phyloP scores from a whole-genome alignment of 805 yeast species.

The Lipomyces yamadae region DNA sequence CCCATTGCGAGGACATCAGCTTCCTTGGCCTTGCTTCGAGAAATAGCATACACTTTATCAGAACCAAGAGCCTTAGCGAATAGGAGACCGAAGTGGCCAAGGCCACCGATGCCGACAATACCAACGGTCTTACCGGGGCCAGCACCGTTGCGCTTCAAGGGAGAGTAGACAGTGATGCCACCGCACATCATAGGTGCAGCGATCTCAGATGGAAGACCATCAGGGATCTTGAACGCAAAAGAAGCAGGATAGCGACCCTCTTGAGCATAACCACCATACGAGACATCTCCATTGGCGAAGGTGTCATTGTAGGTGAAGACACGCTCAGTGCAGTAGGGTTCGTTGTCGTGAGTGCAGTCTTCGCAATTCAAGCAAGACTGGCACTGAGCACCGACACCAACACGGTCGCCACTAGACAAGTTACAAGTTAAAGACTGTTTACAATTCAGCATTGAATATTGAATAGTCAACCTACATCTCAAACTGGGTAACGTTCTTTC shows the following conservation, averaged over 20 bases:
- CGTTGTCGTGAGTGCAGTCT: constrained; percentile 60
- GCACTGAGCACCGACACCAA: constrained; percentile 78
- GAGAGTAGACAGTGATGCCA: constrained; percentile 74
- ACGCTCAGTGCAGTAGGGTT: constrained; percentile 58
- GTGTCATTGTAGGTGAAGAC: constrained; percentile 58
- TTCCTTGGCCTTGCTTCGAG: constrained; percentile 57
- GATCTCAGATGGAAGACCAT: constrained; percentile 53
- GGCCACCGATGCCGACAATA: constrained; percentile 67
- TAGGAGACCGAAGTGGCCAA: constrained; percentile 67
- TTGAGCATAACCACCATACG: constrained; percentile 68
- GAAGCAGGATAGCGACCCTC: constrained; percentile 63
- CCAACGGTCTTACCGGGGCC: constrained; percentile 62
- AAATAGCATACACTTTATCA: constrained; percentile 59
- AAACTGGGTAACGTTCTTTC: constrained; percentile 56
- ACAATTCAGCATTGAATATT: no score
- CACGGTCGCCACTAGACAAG: constrained; percentile 62
- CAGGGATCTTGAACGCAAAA: constrained; percentile 69
- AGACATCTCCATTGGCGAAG: constrained; percentile 31
- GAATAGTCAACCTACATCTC: constrained; percentile 44
- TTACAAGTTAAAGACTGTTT: neutral
- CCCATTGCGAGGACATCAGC: constrained; percentile 60
- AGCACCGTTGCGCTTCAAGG: constrained; percentile 56
- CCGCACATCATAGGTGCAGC: constrained; percentile 82
- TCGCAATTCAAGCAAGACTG: constrained; percentile 64
- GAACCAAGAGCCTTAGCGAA: constrained; percentile 68